A percentile compares a stretch with the other conserved stretches of the same genome.
Evolutionary conservation across 2,329 filamentous ascomycete genomes (phyloP).

Genomic region (Aspergillus spinulosporus): DNA sequence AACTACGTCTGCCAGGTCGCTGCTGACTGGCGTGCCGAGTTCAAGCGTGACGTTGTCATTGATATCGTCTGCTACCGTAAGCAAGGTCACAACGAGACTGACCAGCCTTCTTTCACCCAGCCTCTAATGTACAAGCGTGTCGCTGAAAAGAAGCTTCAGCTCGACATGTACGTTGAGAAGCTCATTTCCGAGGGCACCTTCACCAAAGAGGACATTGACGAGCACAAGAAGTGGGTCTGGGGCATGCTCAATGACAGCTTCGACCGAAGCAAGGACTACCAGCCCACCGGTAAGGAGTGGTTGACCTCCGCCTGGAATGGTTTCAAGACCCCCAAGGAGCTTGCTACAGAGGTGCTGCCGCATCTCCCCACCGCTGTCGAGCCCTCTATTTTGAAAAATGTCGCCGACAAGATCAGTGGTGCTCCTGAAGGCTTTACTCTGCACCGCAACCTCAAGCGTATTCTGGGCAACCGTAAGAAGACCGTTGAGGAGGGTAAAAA

Average conservation of each 20-base stretch:
- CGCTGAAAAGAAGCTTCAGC: slow-evolving; percentile 74
- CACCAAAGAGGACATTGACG: slow-evolving; percentile 94
- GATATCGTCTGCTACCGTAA: slow-evolving; percentile 99
- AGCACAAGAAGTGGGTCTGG: slow-evolving; percentile 99
- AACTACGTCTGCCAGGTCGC: slow-evolving; percentile 98
- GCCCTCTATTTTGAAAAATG: slow-evolving; percentile 70
- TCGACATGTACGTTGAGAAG: slow-evolving; percentile 90
- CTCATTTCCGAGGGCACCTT: slow-evolving; percentile 90
- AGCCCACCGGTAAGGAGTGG: slow-evolving; percentile 96
- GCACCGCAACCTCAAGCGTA: slow-evolving; percentile 97
- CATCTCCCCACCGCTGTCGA: slow-evolving; percentile 86
- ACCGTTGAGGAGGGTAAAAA: slow-evolving; percentile 86
- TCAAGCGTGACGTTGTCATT: slow-evolving; percentile 97
- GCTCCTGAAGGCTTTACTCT: slow-evolving; percentile 82
- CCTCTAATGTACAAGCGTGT: slow-evolving; percentile 99
- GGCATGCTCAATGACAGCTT: slow-evolving; percentile 98
- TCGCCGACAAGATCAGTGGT: slow-evolving; percentile 76
- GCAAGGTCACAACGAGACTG: slow-evolving; percentile 98
- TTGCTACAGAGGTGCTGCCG: slow-evolving; percentile 89
- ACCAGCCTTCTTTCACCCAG: slow-evolving; percentile 99
- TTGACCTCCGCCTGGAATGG: slow-evolving; percentile 98
- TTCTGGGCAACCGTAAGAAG: slow-evolving; percentile 85
- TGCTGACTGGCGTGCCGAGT: slow-evolving; percentile 96
- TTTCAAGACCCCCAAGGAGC: slow-evolving; percentile 97
- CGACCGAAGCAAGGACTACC: slow-evolving; percentile 94